Evolutionary conservation across 164 flowering plant genomes (phyloP).

Genomic region (Kalanchoe fedtschenkoi): DNA sequence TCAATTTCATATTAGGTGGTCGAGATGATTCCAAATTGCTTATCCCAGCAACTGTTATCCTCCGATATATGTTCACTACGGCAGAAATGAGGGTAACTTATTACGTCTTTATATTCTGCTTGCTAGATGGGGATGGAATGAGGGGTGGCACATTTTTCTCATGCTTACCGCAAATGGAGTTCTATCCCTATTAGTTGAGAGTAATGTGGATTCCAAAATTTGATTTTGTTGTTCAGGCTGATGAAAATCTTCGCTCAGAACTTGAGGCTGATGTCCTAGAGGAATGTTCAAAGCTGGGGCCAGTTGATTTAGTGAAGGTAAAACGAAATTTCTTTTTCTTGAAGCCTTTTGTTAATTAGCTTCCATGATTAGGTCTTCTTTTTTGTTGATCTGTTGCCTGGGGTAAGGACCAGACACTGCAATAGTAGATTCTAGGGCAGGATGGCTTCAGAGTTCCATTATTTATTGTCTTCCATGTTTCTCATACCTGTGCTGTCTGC

Average conservation of each 20-base stretch:
- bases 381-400: too few species aligned
- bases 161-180: neutral
- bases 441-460: too few species aligned
- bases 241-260: slow-evolving; percentile 54
- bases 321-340: neutral
- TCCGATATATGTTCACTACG: slow-evolving; percentile 75
- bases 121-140: neutral
- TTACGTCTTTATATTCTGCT: neutral
- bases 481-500: neutral
- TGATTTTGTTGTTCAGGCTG: slow-evolving; percentile 40
- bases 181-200: neutral
- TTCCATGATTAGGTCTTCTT: too few species aligned
- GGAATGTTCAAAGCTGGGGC: slow-evolving; percentile 83
- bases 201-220: neutral
- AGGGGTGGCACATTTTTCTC: neutral
- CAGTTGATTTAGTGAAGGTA: slow-evolving; percentile 78
- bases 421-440: too few species aligned
- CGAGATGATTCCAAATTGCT: slow-evolving; percentile 78
- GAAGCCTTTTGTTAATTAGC: neutral
- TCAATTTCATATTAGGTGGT: slow-evolving; percentile 51
- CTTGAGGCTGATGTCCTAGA: slow-evolving; percentile 69
- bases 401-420: too few species aligned
- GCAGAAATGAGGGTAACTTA: slow-evolving; percentile 76
- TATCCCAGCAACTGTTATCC: slow-evolving; percentile 77
- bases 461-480: neutral